These are phyloP conservation scores for Pseudonitzschia pungens DNA, from an alignment of 108 stramenopile species.

Conservation along the genomic window DNA sequence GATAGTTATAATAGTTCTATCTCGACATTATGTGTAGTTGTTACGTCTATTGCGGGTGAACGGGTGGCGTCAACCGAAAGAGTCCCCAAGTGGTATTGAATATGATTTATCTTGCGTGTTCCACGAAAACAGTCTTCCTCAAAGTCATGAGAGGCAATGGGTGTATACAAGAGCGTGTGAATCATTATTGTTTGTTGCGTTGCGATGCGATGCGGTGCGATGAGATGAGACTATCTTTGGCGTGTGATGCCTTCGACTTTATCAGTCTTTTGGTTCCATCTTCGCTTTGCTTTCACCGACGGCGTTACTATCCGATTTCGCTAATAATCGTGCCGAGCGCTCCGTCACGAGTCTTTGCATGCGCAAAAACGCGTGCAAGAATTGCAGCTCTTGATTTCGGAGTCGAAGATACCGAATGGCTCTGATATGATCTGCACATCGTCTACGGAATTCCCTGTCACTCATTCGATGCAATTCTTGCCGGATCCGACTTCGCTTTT, in stretches of 20 bases:
- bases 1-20: neutral
- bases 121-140: neutral
- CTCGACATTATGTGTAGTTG: neutral
- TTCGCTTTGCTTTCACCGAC: conserved; percentile 1
- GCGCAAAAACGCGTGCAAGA: conserved; percentile 20
- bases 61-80: neutral
- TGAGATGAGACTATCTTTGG: neutral
- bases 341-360: conserved; percentile 10
- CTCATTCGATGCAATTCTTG: conserved; percentile 20
- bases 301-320: neutral
- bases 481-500: conserved; percentile 31
- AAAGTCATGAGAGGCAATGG: neutral
- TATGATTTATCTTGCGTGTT: neutral
- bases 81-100: neutral
- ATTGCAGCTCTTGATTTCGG: conserved; percentile 27
- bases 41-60: neutral
- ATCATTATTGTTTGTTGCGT: neutral
- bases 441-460: conserved; percentile 19
- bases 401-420: conserved; percentile 35
- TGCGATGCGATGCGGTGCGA: too few species aligned
- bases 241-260: neutral
- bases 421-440: conserved; percentile 25
- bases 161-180: neutral
- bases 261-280: conserved; percentile 16
- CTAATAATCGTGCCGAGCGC: neutral